Conservation (phyloP, 352 stramenopile species). For the Globisporangium nagaii region DNA sequence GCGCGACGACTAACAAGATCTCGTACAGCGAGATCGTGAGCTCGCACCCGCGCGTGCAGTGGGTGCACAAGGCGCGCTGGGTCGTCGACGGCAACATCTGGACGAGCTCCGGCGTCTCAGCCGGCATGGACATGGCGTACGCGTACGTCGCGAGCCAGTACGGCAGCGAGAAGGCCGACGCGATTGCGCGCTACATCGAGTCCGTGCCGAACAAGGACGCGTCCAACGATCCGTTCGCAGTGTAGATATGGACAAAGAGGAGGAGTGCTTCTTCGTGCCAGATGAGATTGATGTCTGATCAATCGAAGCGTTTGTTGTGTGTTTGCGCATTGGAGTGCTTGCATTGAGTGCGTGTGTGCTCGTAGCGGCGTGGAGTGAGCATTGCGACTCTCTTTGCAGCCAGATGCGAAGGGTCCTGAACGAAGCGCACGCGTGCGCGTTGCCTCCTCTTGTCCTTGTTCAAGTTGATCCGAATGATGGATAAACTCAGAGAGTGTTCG, state of each 20-base stretch:
- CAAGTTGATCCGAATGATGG: too few species aligned
- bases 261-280: too few species aligned
- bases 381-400: too few species aligned
- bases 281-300: too few species aligned
- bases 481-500: too few species aligned
- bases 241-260: not conserved
- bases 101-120: conserved; percentile 26
- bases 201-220: conserved; percentile 16
- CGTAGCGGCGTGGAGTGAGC: too few species aligned
- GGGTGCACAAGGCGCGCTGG: conserved; percentile 25
- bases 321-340: too few species aligned
- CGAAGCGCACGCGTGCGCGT: too few species aligned
- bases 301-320: too few species aligned
- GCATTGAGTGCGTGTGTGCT: too few species aligned
- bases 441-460: too few species aligned
- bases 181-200: conserved; percentile 15
- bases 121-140: conserved; percentile 32
- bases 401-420: too few species aligned
- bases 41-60: conserved; percentile 13
- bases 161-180: conserved; percentile 9
- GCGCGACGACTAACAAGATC: conserved; percentile 25
- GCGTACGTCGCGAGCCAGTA: conserved; percentile 15
- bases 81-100: conserved; percentile 34
- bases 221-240: conserved; percentile 17
- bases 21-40: conserved; percentile 14